Conservation (phyloP, 2,329 filamentous ascomycete genomes). For the Orbilia oligospora region DNA sequence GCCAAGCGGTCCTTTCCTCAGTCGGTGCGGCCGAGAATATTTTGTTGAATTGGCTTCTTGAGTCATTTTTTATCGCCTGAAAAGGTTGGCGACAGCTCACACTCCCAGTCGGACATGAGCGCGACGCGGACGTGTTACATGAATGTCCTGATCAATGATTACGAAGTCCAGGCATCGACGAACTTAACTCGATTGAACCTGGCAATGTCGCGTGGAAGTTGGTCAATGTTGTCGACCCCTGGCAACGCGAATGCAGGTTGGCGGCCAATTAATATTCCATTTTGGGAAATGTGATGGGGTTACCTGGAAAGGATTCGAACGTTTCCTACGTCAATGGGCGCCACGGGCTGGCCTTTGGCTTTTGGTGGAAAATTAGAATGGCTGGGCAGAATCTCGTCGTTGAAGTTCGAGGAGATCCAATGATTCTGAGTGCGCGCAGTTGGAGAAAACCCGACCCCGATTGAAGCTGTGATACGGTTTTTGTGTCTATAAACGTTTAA, state of each 20-base stretch:
- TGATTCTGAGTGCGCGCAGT: not conserved
- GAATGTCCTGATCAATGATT: not conserved
- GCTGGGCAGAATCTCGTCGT: slow-evolving; percentile 37
- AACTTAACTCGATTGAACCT: not conserved
- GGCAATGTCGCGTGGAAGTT: slow-evolving; percentile 36
- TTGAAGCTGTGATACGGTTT: not conserved
- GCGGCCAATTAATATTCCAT: slow-evolving; percentile 51
- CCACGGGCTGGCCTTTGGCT: slow-evolving; percentile 7
- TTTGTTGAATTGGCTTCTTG: slow-evolving; percentile 2
- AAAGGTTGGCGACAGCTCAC: slow-evolving; percentile 30
- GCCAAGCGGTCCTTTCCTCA: not conserved
- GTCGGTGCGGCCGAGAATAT: not conserved
- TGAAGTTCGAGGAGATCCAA: slow-evolving; percentile 6
- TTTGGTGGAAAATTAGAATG: slow-evolving; percentile 34
- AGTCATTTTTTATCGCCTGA: slow-evolving; percentile 1
- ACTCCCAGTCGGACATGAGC: not conserved
- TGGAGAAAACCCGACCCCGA: not conserved
- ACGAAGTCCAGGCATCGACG: slow-evolving; percentile 19
- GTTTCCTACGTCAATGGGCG: slow-evolving; percentile 29
- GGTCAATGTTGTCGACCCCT: slow-evolving; percentile 30
- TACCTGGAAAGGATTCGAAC: not conserved
- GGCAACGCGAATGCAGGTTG: slow-evolving; percentile 29
- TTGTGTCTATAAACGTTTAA: not conserved
- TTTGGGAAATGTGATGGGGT: slow-evolving; percentile 56
- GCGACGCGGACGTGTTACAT: slow-evolving; percentile 42